Evolutionary conservation across 441 rosid genomes (phyloP), one percentile per base, ranked within the genome.

Genomic region (Aleurites moluccanus): DNA sequence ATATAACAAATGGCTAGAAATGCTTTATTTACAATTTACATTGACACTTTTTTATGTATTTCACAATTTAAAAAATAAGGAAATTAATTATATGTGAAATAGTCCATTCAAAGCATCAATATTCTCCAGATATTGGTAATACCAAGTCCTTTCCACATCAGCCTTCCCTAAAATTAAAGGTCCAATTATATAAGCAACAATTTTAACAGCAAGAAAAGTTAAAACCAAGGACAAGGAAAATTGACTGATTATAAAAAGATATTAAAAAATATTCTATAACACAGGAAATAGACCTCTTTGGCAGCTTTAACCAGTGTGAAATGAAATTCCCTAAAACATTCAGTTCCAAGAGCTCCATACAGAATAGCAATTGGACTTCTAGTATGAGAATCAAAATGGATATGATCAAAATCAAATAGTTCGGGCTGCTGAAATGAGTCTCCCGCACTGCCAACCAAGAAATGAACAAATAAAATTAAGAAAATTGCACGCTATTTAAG

Each of bases 341-440:
- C 87, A 75, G 97, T 91, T 75, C 96, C 98, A 82, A 94, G 90
- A 78, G 99, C 98, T 63, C 98, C 98, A 82, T 94, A 96, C 13
- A 94, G 86, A 75, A 96, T 86, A 55, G 92, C 91, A 69, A 89
- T 88, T 50, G 95, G 92, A 81, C 88, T 81, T 79, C 86, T 79
- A 74, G 83, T 69, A 79, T 77, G 89, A 50, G 97, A 91, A 78
- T 88, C 88, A 72, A 80, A 78, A 87, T 96, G 90, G 74, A 94
- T 77, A 64, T 96, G 99, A 83, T 96, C 98, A 73, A 96, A 96
- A 70, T 94, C 98, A 77, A 89, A 94, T 73, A 94, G 86, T 81
- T 90, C 97, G 62, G 95, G 97, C 79, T 89, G 97, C 83, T 89
- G 96, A 89, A 84, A 85, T 3, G 86, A 80, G 53, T 87, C 90